Evolutionary conservation across 2,329 filamentous ascomycete species (phyloP).

Genomic region (Trichophyton equinum): DNA sequence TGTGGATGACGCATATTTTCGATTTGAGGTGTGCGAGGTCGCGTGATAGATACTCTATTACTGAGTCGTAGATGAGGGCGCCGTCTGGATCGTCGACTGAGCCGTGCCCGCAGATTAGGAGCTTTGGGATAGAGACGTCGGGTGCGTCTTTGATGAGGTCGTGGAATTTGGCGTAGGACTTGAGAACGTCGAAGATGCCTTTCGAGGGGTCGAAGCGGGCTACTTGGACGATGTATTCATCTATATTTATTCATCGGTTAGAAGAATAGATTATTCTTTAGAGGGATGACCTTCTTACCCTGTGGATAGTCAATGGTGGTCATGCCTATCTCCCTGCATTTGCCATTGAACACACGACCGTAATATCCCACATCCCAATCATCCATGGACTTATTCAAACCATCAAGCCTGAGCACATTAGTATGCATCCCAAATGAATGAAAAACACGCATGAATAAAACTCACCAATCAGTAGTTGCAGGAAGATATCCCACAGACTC

Average conservation of each 20-base stretch:
- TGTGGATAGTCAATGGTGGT: constrained; percentile 29
- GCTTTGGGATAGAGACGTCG: constrained; percentile 49
- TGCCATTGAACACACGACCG: constrained; percentile 58
- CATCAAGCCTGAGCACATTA: constrained; percentile 49
- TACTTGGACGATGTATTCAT: constrained; percentile 66
- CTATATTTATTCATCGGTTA: constrained; percentile 19
- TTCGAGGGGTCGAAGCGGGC: constrained; percentile 76
- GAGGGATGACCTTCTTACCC: constrained; percentile 13
- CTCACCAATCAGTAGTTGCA: constrained; percentile 65
- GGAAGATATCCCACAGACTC: constrained; percentile 63
- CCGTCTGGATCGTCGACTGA: constrained; percentile 73
- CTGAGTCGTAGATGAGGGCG: constrained; percentile 57
- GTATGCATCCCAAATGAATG: too few relatives aligned
- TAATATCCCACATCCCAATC: constrained; percentile 63
- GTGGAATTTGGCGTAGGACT: constrained; percentile 61
- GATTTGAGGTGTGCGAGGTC: constrained; percentile 49
- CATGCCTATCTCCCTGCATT: constrained; percentile 44
- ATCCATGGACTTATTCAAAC: constrained; percentile 62
- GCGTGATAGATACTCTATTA: constrained; percentile 53
- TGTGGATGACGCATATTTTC: constrained; percentile 61
- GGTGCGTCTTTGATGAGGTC: constrained; percentile 41
- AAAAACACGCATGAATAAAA: not conserved
- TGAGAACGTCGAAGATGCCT: constrained; percentile 65
- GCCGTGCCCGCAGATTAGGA: constrained; percentile 66
- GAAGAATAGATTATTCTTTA: constrained; percentile 6